A percentile compares a stretch with the other conserved stretches of the same genome.
Conservation (phyloP, 495 filamentous ascomycete species). For the Hypomontagnella submonticulosa region DNA sequence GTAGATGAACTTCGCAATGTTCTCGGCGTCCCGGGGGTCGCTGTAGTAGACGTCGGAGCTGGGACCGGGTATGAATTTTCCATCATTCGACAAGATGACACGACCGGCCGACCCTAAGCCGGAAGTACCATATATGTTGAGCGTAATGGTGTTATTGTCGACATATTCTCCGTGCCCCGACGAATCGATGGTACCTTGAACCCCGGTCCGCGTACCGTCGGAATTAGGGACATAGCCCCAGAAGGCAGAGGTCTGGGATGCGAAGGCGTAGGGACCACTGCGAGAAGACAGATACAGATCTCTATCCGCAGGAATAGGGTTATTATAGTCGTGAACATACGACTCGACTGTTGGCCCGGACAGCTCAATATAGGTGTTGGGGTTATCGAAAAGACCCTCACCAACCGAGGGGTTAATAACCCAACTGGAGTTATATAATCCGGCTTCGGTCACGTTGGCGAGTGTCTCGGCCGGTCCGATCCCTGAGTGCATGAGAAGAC, state of each 20-base stretch:
- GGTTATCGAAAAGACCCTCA: slow-evolving; percentile 56
- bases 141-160: slow-evolving; percentile 50
- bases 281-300: slow-evolving; percentile 48
- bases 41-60: slow-evolving; percentile 49
- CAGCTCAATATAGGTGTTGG: slow-evolving; percentile 58
- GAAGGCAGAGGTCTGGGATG: slow-evolving; percentile 53
- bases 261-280: slow-evolving; percentile 54
- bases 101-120: slow-evolving; percentile 52
- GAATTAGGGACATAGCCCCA: slow-evolving; percentile 50
- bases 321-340: slow-evolving; percentile 51
- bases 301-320: slow-evolving; percentile 46
- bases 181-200: slow-evolving; percentile 56
- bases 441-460: slow-evolving; percentile 36
- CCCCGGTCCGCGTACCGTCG: slow-evolving; percentile 47
- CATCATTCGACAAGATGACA: slow-evolving; percentile 47
- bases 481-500: slow-evolving; percentile 66
- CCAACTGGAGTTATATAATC: slow-evolving; percentile 45
- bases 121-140: slow-evolving; percentile 58
- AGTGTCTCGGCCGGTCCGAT: slow-evolving; percentile 55
- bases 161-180: slow-evolving; percentile 48
- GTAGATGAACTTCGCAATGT: slow-evolving; percentile 56
- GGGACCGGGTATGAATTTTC: slow-evolving; percentile 49
- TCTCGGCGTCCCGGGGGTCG: slow-evolving; percentile 50
- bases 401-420: slow-evolving; percentile 53
- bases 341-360: slow-evolving; percentile 47